A percentile compares a stretch with the other conserved stretches of the same genome.
phyloP scores from a whole-genome alignment of 164 flowering plant species.

The Vitis labrusca region DNA sequence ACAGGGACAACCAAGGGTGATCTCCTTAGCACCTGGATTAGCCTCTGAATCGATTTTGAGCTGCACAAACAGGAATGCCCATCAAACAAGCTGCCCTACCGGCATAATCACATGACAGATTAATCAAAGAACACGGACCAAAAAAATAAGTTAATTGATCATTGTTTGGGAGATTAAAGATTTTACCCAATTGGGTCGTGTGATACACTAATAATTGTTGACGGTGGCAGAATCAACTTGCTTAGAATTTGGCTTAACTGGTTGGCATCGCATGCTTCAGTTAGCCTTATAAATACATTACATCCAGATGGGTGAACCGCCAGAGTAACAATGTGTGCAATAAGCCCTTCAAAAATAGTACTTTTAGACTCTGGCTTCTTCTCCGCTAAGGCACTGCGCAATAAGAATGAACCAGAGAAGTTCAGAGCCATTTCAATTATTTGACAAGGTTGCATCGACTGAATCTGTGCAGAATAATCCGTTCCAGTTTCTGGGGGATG shows the following conservation, averaged over 20 bases:
- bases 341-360: background rate
- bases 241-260: background rate
- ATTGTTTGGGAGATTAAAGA: background rate
- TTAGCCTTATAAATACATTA: background rate
- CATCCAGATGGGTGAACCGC: background rate
- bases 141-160: too few species aligned
- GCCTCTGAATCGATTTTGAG: background rate
- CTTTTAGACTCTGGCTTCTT: background rate
- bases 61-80: background rate
- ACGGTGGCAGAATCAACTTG: background rate
- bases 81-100: background rate
- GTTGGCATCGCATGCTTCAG: background rate
- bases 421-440: too few species aligned
- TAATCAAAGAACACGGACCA: too few species aligned
- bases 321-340: background rate
- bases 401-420: too few species aligned
- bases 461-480: too few species aligned
- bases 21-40: slow-evolving; percentile 1
- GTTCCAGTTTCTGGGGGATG: too few species aligned
- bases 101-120: background rate
- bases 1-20: background rate
- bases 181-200: background rate
- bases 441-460: too few species aligned
- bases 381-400: too few species aligned
- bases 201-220: background rate